Percentiles rank a stretch among this genome's conserved stretches.
Conservation (phyloP, 2,329 filamentous ascomycete species). For the Stagonosporopsis tanaceti region DNA sequence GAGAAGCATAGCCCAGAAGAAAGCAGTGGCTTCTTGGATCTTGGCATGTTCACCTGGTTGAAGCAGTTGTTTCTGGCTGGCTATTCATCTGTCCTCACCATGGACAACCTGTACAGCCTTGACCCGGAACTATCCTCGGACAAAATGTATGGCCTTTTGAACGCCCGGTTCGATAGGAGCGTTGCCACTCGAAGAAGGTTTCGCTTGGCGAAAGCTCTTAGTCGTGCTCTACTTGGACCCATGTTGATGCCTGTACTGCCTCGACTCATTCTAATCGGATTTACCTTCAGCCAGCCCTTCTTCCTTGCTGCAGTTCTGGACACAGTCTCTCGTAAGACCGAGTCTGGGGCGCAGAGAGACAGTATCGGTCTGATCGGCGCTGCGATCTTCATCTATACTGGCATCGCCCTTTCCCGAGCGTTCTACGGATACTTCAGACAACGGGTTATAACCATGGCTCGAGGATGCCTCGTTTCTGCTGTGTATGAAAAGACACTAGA, state of each 20-base stretch:
- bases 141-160: neutral
- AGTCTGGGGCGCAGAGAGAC: slow-evolving; percentile 1
- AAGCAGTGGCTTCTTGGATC: slow-evolving; percentile 44
- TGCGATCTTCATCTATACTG: slow-evolving; percentile 1
- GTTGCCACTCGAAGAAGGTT: slow-evolving; percentile 26
- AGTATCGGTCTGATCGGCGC: slow-evolving; percentile 12
- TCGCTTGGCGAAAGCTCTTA: slow-evolving; percentile 31
- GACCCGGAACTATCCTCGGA: slow-evolving; percentile 28
- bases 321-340: slow-evolving; percentile 19
- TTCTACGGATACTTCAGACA: slow-evolving; percentile 8
- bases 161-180: slow-evolving; percentile 14
- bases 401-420: slow-evolving; percentile 11
- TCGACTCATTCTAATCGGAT: slow-evolving; percentile 33
- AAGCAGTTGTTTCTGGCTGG: slow-evolving; percentile 44
- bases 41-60: slow-evolving; percentile 50
- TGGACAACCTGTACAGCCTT: slow-evolving; percentile 41
- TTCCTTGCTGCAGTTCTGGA: slow-evolving; percentile 30
- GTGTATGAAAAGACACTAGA: slow-evolving; percentile 4
- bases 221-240: slow-evolving; percentile 25
- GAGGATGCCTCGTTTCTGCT: slow-evolving; percentile 1
- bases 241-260: slow-evolving; percentile 30
- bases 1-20: slow-evolving; percentile 44
- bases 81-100: slow-evolving; percentile 35
- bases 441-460: slow-evolving; percentile 1
- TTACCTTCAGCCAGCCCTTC: slow-evolving; percentile 37